Evolutionary conservation across 1,284 basidiomycete species (phyloP), one percentile per base, ranked within the genome.

Genomic region (Tremellales sp.): DNA sequence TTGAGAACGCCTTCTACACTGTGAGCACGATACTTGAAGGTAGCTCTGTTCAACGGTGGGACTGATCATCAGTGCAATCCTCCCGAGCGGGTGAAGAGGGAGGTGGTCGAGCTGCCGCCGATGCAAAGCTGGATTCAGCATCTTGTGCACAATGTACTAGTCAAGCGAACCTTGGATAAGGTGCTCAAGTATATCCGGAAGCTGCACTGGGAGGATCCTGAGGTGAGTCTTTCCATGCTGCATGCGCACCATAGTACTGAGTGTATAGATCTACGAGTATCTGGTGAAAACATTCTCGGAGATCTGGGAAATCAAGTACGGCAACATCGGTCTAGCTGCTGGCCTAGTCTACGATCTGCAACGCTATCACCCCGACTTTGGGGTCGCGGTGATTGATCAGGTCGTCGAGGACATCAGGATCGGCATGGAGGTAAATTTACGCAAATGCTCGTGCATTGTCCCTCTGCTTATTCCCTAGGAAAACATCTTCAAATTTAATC

Each of bases 1-100:
- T 99, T 26, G 96, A 98, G 73, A 98, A 98, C 68, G 96, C 96
- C 0, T 99, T 97, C 73, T 98, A 97, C 69, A 91, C 91, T 80
- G 89, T 89, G 53, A 49, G 75, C 64, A 5, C 12, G 7, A 17
- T 21, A 5, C 22, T 22, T 21, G n/a, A n/a, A n/a, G n/a, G n/a
- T n/a, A n/a, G n/a, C n/a, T n/a, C 15, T 36, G 33, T 36, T 17
- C 33, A 36, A 31, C 15, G 15, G 8, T 31, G 15, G 8, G 29
- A 31, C 50, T 58, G 35, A 48, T 41, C 3, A 33, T n/a, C 60
- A 97, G 85, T 97, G 93, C 73, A 97, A 98, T 65, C 96, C 96
- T 2, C 96, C 96, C 0, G 92, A 97, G 63, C 84, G 96, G 48
- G 82, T 85, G 0, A 88, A 89, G 0, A 81, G 85, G 33, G 81